Evolutionary conservation across 371 early-diverging fungal genomes (phyloP).

Genomic region (Ordospora colligata): DNA sequence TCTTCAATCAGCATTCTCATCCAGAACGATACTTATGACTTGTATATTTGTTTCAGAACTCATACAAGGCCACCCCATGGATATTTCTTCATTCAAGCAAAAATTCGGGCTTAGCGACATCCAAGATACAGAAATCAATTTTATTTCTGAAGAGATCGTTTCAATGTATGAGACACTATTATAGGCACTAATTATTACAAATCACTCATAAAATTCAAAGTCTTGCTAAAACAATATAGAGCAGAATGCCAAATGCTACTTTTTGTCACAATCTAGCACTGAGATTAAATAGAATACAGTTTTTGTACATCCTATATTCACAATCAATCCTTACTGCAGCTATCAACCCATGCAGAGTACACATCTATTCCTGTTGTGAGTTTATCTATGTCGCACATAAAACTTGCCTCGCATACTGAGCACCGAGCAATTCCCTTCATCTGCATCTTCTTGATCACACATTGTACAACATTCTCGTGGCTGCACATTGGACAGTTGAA

Average conservation of each 20-base stretch:
- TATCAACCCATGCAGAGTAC: slow-evolving; percentile 53
- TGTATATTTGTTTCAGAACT: neutral
- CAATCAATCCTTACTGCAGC: neutral
- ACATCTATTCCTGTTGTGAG: slow-evolving; percentile 54
- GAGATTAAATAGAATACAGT: neutral
- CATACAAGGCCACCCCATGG: neutral
- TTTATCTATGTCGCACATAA: slow-evolving; percentile 31
- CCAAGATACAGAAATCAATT: neutral
- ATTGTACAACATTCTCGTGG: slow-evolving; percentile 50
- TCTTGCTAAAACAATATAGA: no score
- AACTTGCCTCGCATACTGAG: slow-evolving; percentile 50
- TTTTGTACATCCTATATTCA: neutral
- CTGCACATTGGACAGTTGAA: slow-evolving; percentile 57
- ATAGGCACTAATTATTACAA: no score
- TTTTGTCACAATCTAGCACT: neutral
- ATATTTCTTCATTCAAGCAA: neutral
- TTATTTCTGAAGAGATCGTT: slow-evolving; percentile 3
- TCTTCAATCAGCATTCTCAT: neutral
- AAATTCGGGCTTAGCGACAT: neutral
- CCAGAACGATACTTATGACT: neutral
- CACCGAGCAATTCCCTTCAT: slow-evolving; percentile 40
- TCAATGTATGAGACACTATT: neutral
- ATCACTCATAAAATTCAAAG: no score
- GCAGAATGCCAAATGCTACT: no score
- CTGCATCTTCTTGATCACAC: slow-evolving; percentile 35